phyloP scores from a whole-genome alignment of 805 yeast species.

The Saturnispora galanensis region DNA sequence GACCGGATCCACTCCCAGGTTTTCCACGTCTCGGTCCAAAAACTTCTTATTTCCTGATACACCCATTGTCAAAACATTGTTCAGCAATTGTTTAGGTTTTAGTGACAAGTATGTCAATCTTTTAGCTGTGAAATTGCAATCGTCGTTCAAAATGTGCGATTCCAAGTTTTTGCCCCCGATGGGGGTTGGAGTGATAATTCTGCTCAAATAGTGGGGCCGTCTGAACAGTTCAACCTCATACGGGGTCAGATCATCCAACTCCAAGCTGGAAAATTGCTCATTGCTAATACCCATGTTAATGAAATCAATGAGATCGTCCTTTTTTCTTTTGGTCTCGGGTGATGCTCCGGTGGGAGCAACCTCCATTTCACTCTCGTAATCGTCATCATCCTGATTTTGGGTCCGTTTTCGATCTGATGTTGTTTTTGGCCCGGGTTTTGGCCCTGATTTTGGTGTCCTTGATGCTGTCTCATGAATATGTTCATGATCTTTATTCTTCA shows the following conservation, averaged over 20 bases:
- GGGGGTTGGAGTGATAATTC: slow-evolving; percentile 16
- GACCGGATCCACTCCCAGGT: slow-evolving; percentile 38
- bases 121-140: slow-evolving; percentile 39
- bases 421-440: too few relatives aligned
- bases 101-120: slow-evolving; percentile 36
- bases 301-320: slow-evolving; percentile 20
- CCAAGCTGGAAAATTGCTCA: slow-evolving; percentile 13
- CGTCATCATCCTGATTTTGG: slow-evolving; percentile 5
- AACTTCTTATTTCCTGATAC: slow-evolving; percentile 1
- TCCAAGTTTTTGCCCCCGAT: slow-evolving; percentile 16
- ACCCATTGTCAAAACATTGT: slow-evolving; percentile 19
- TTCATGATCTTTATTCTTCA: neutral
- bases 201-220: slow-evolving; percentile 16
- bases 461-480: too few relatives aligned
- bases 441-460: too few relatives aligned
- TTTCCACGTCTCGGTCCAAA: slow-evolving; percentile 17
- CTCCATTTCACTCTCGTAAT: neutral
- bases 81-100: slow-evolving; percentile 31
- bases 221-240: slow-evolving; percentile 22
- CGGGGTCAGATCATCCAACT: slow-evolving; percentile 1
- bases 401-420: neutral
- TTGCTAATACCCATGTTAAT: slow-evolving; percentile 14
- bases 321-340: slow-evolving; percentile 8
- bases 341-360: neutral
- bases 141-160: slow-evolving; percentile 36